Percentiles rank a stretch among this genome's conserved stretches.
These are phyloP conservation scores for Areca catechu DNA, from an alignment of 176 grass and related monocot genomes.

Conservation along the genomic window DNA sequence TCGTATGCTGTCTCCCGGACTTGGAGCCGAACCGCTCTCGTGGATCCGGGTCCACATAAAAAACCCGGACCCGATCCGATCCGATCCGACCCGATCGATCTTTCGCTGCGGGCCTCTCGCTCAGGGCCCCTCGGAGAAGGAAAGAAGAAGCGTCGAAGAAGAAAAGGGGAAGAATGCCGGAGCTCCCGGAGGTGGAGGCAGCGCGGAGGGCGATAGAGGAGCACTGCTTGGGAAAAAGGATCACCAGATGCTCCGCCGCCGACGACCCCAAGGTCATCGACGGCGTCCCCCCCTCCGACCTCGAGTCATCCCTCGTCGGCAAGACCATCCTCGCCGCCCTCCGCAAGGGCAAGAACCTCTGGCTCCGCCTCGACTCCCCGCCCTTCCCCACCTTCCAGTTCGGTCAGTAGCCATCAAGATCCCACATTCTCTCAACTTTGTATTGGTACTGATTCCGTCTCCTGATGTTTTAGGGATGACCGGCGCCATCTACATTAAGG, in stretches of 20 bases:
- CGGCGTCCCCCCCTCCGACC: conserved; percentile 28
- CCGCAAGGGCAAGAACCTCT: conserved; percentile 51
- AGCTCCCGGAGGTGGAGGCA: conserved; percentile 56
- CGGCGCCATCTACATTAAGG: conserved; percentile 77
- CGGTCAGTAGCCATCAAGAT: conserved; percentile 18
- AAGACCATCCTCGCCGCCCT: conserved; percentile 26
- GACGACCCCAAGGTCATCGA: conserved; percentile 58
- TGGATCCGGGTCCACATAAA: too few relatives aligned
- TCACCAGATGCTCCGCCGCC: conserved; percentile 20
- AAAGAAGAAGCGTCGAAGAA: not conserved
- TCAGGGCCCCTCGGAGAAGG: too few relatives aligned
- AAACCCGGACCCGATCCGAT: too few relatives aligned
- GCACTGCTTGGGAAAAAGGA: conserved; percentile 37
- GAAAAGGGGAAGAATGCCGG: conserved; percentile 28
- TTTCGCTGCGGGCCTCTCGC: too few relatives aligned
- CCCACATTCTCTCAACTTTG: too few relatives aligned
- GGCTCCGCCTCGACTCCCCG: conserved; percentile 37
- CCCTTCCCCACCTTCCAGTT: conserved; percentile 52
- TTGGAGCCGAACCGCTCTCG: too few relatives aligned
- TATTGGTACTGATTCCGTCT: not conserved
- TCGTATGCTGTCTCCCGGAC: too few relatives aligned
- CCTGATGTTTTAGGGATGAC: conserved; percentile 50
- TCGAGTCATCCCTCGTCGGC: conserved; percentile 34
- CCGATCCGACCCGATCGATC: too few relatives aligned
- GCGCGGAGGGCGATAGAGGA: conserved; percentile 41